phyloP scores from a whole-genome alignment of 1,139 yeast genomes.

The Scheffersomyces lignicola region DNA sequence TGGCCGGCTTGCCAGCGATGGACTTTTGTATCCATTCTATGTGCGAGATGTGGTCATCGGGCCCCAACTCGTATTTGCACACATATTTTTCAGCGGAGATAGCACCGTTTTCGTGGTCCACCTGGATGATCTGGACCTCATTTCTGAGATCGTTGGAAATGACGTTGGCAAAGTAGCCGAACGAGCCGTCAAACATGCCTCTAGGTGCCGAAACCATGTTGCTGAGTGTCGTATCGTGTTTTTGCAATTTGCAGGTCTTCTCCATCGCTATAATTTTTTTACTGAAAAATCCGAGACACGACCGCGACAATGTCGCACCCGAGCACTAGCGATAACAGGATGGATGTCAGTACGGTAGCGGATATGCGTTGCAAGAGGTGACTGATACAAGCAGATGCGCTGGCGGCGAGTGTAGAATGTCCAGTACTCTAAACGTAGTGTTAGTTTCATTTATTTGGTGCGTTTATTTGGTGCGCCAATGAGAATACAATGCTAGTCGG shows the following conservation, averaged over 20 bases:
- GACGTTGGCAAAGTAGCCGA: slow-evolving; percentile 28
- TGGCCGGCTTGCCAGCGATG: slow-evolving; percentile 3
- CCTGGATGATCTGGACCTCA: slow-evolving; percentile 26
- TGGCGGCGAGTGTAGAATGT: too few relatives aligned
- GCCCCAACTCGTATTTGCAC: slow-evolving; percentile 14
- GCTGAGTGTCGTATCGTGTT: background rate
- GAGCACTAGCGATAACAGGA: too few relatives aligned
- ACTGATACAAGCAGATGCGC: too few relatives aligned
- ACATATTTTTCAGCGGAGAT: slow-evolving; percentile 8
- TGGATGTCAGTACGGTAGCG: too few relatives aligned
- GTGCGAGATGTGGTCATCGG: slow-evolving; percentile 24
- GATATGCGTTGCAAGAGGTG: too few relatives aligned
- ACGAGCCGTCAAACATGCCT: slow-evolving; percentile 19
- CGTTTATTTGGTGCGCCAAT: too few relatives aligned
- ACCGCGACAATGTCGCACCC: too few relatives aligned
- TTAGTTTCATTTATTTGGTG: too few relatives aligned
- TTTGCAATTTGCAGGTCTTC: slow-evolving; percentile 1
- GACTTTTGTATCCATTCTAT: slow-evolving; percentile 23
- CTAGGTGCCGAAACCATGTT: slow-evolving; percentile 3
- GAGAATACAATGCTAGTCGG: too few relatives aligned
- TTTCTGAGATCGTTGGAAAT: slow-evolving; percentile 34
- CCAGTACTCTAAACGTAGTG: too few relatives aligned
- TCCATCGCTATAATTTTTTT: background rate
- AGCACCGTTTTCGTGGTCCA: background rate
- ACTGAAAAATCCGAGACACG: too few relatives aligned